Evolutionary conservation across 306 rosid species (phyloP).

Genomic region (Prunus davidiana): DNA sequence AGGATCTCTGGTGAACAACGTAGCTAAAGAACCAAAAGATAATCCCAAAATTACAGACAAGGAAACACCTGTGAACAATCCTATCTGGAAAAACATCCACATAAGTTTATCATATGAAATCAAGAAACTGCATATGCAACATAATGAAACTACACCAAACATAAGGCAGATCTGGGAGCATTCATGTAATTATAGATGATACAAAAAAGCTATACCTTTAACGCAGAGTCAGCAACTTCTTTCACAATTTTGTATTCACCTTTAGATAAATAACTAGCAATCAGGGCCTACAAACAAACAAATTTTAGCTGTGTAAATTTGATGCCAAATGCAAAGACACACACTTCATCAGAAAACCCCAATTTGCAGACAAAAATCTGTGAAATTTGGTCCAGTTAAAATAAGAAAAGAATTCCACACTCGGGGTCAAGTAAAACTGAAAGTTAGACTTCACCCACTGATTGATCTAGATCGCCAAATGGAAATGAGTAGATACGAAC

Average conservation of each 20-base stretch:
- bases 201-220: conserved; percentile 40
- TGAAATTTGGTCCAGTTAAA: not conserved
- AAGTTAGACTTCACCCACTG: not conserved
- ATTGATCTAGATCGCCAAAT: conserved; percentile 14
- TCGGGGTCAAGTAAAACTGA: not conserved
- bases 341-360: not conserved
- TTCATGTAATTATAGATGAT: not conserved
- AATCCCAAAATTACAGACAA: conserved; percentile 66
- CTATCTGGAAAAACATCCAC: conserved; percentile 56
- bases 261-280: conserved; percentile 83
- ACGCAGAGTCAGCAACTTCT: conserved; percentile 56
- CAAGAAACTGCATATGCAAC: conserved; percentile 16
- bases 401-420: not conserved
- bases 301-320: not conserved
- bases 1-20: conserved; percentile 76
- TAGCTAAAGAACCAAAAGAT: conserved; percentile 78
- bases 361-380: not conserved
- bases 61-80: conserved; percentile 63
- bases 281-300: conserved; percentile 59
- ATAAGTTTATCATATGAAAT: conserved; percentile 15
- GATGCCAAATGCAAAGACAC: not conserved
- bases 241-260: conserved; percentile 70
- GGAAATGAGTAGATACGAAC: conserved; percentile 6
- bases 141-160: not conserved
- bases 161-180: not conserved